Percentiles rank a stretch among this genome's conserved stretches.
phyloP scores from a whole-genome alignment of 805 yeast species.

The Cyberlindnera maritima region DNA sequence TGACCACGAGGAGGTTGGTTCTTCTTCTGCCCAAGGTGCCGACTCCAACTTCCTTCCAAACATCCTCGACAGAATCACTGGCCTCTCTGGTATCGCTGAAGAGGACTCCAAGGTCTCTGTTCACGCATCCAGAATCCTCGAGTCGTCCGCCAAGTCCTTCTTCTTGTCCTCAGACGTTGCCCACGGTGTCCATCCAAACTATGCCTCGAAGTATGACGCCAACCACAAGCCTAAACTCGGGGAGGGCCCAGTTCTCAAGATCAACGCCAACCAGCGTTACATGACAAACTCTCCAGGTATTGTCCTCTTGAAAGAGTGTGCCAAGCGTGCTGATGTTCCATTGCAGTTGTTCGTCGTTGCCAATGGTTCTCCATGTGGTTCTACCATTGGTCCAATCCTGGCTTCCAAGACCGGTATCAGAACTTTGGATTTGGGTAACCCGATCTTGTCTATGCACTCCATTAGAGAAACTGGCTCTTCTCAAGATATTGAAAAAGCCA shows the following conservation, averaged over 20 bases:
- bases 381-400: slow-evolving; percentile 93
- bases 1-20: slow-evolving; percentile 96
- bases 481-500: slow-evolving; percentile 63
- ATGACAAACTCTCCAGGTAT: slow-evolving; percentile 92
- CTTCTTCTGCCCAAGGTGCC: slow-evolving; percentile 94
- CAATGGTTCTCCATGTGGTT: slow-evolving; percentile 92
- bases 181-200: slow-evolving; percentile 96
- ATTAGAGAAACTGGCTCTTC: slow-evolving; percentile 90
- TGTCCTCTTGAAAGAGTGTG: slow-evolving; percentile 70
- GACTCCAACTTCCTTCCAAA: slow-evolving; percentile 88
- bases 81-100: slow-evolving; percentile 33
- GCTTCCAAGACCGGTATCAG: slow-evolving; percentile 85
- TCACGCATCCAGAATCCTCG: slow-evolving; percentile 42
- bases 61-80: slow-evolving; percentile 64
- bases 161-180: slow-evolving; percentile 94
- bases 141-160: slow-evolving; percentile 74
- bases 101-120: slow-evolving; percentile 29
- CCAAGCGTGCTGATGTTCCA: slow-evolving; percentile 68
- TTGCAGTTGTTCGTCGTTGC: slow-evolving; percentile 90
- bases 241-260: slow-evolving; percentile 87
- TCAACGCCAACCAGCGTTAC: slow-evolving; percentile 94
- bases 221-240: slow-evolving; percentile 80
- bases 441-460: slow-evolving; percentile 91
- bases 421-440: slow-evolving; percentile 87
- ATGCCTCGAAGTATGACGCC: slow-evolving; percentile 69